phyloP scores from a whole-genome alignment of 2,329 filamentous ascomycete species.

The Xylaria sp. region DNA sequence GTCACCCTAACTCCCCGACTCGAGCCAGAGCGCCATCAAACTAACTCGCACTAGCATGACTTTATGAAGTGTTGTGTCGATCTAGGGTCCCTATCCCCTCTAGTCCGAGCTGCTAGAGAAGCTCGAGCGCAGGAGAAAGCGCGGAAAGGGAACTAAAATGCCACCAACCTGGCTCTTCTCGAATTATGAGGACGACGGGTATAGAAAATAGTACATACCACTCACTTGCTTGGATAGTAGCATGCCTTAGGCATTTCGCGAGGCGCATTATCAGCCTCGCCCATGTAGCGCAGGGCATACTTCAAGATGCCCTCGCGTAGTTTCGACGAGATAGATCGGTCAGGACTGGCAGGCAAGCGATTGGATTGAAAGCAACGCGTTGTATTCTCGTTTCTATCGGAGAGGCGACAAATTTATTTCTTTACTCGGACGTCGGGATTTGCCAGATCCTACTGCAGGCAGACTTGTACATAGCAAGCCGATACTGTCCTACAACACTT shows the following conservation, averaged over 20 bases:
- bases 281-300: slow-evolving; percentile 31
- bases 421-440: slow-evolving; percentile 35
- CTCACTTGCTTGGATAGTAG: slow-evolving; percentile 35
- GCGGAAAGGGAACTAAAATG: slow-evolving; percentile 65
- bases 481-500: slow-evolving; percentile 39
- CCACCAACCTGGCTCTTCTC: slow-evolving; percentile 18
- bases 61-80: slow-evolving; percentile 84
- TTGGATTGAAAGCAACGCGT: slow-evolving; percentile 36
- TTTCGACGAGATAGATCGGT: slow-evolving; percentile 33
- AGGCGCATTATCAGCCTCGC: slow-evolving; percentile 28
- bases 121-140: slow-evolving; percentile 88
- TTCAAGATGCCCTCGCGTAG: slow-evolving; percentile 22
- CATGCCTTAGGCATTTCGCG: slow-evolving; percentile 32
- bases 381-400: slow-evolving; percentile 33
- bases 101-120: slow-evolving; percentile 86
- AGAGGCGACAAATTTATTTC: slow-evolving; percentile 34
- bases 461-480: slow-evolving; percentile 47
- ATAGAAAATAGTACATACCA: slow-evolving; percentile 27
- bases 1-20: slow-evolving; percentile 51
- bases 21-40: not conserved
- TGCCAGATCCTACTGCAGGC: slow-evolving; percentile 30
- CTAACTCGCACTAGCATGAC: slow-evolving; percentile 69
- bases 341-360: slow-evolving; percentile 28
- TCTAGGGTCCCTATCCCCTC: slow-evolving; percentile 80
- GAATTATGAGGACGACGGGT: slow-evolving; percentile 22